Conservation (phyloP, 495 filamentous ascomycete genomes). For the Hypoxylon fragiforme region DNA sequence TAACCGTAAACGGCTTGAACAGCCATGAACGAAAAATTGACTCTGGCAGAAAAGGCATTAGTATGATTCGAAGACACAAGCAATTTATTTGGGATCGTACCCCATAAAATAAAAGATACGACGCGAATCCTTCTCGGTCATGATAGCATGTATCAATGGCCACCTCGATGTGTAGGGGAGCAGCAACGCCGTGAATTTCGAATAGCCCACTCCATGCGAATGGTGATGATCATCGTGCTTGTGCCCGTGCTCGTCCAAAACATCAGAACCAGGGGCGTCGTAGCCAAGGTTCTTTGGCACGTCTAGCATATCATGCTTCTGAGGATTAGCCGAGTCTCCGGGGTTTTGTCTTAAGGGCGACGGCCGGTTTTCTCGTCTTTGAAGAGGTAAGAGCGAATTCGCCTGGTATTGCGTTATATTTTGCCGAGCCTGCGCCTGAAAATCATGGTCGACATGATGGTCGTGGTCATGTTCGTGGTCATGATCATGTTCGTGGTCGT, state of each 20-base stretch:
- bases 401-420: conserved; percentile 40
- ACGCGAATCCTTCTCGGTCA: conserved; percentile 90
- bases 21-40: conserved; percentile 95
- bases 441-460: conserved; percentile 39
- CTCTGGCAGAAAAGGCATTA: conserved; percentile 50
- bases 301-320: conserved; percentile 9
- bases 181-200: conserved; percentile 66
- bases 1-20: conserved; percentile 94
- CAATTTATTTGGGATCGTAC: conserved; percentile 51
- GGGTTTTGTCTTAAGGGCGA: conserved; percentile 34
- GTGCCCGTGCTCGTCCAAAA: conserved; percentile 31
- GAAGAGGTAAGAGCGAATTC: conserved; percentile 40
- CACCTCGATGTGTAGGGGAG: conserved; percentile 66
- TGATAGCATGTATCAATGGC: conserved; percentile 79
- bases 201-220: conserved; percentile 45
- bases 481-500: conserved; percentile 29
- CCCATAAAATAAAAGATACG: conserved; percentile 97
- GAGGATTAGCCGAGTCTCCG: conserved; percentile 21
- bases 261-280: conserved; percentile 16
- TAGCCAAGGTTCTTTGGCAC: conserved; percentile 8
- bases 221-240: conserved; percentile 31
- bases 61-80: background rate
- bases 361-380: conserved; percentile 40
- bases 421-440: conserved; percentile 42
- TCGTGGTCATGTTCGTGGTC: conserved; percentile 39